phyloP scores from a whole-genome alignment of 306 rosid species.

The Trifolium dubium region DNA sequence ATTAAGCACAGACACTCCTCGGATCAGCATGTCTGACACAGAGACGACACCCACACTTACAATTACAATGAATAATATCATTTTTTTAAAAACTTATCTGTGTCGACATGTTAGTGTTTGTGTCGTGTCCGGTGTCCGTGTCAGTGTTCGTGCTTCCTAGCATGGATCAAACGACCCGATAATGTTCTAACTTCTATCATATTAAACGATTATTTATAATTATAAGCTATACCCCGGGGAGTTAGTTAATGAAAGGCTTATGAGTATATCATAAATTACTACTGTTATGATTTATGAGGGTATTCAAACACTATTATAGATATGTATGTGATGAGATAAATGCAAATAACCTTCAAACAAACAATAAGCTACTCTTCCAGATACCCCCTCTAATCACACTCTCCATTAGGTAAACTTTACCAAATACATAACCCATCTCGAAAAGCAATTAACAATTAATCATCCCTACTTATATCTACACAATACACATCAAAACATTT shows the following conservation, averaged over 20 bases:
- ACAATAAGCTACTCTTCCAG: neutral
- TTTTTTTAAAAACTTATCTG: too few relatives aligned
- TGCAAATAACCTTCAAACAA: constrained; percentile 9
- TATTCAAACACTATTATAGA: neutral
- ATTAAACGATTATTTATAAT: neutral
- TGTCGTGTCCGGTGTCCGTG: too few relatives aligned
- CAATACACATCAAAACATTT: neutral
- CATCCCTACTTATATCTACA: neutral
- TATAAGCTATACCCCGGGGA: neutral
- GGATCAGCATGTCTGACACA: too few relatives aligned
- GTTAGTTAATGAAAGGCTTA: neutral
- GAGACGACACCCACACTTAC: too few relatives aligned
- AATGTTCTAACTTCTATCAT: too few relatives aligned
- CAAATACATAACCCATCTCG: neutral
- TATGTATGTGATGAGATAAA: neutral
- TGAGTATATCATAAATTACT: neutral
- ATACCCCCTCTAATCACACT: neutral
- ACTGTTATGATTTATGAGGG: neutral
- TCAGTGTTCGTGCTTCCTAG: too few relatives aligned
- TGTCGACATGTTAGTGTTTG: too few relatives aligned
- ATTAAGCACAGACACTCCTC: too few relatives aligned
- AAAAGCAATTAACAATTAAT: neutral
- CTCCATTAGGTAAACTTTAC: too few relatives aligned
- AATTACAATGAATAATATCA: too few relatives aligned
- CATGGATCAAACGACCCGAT: too few relatives aligned